Evolutionary conservation across 2,329 filamentous ascomycete genomes (phyloP), one percentile per base, ranked within the genome.

Genomic region (Aspergillus tanneri): DNA sequence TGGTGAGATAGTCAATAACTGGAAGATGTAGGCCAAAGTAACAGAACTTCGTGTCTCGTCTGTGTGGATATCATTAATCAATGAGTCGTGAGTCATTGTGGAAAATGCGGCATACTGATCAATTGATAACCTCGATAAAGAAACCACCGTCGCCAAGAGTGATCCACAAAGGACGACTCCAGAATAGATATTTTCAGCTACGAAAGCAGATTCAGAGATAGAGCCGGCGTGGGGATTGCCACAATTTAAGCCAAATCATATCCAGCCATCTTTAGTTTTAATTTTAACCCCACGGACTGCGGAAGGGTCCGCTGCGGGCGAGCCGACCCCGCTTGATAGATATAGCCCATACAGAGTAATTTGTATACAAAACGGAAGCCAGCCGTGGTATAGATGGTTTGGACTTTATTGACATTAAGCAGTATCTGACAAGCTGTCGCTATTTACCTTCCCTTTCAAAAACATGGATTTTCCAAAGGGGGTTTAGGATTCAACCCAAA

Each of bases 1-100:
- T 82, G 16, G 27, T 69, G 54, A n/a, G 27, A 25, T 35, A 12
- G 24, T 47, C 23, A 21, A 19, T 22, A n/a, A 32, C 24, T 40
- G 19, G 16, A 34, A 10, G 9, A 9, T 46, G 24, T 34, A 30
- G 9, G 14, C 9, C 9, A 35, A 24, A 34, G 14, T n/a, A 2
- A 24, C 9, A 24, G 24, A 18, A 23, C 30, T 25, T n/a, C 12
- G 12, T 11, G 9, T 36, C 16, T 34, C 12, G 18, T 14, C 7
- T 30, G 30, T 10, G 14, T 7, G 30, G 14, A 16, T 34, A 18
- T 34, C 30, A 24, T 21, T 38, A 38, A 18, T 34, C 36, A 24
- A 16, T 9, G 8, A 4, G 16, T 3, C 16, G 1, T 9, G 16
- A 6, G 6, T 34, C 11, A 18, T 16, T 34, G 30, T 18, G 30